phyloP scores from a whole-genome alignment of 805 yeast species.

The Metschnikowia similis region DNA sequence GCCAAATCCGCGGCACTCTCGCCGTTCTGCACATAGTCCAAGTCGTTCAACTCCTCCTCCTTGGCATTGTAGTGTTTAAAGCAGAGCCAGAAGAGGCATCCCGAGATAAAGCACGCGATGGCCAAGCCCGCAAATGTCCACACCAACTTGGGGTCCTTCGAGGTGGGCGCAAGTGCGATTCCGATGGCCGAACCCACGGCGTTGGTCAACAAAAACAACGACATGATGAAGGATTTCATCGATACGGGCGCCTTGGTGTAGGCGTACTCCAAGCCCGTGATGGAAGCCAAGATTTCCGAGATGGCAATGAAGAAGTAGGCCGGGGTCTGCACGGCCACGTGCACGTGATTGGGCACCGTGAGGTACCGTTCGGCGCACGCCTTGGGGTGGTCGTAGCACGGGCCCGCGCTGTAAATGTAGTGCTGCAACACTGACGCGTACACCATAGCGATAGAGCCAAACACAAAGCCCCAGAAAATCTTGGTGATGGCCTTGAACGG shows the following conservation, averaged over 20 bases:
- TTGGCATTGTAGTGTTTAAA: constrained; percentile 52
- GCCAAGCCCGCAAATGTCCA: constrained; percentile 69
- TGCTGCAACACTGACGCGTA: constrained; percentile 76
- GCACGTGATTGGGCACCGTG: constrained; percentile 50
- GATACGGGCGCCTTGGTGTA: constrained; percentile 74
- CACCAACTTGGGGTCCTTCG: constrained; percentile 64
- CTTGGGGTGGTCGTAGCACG: constrained; percentile 64
- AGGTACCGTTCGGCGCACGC: constrained; percentile 40
- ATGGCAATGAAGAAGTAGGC: constrained; percentile 70
- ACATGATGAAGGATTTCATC: constrained; percentile 64
- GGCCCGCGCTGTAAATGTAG: constrained; percentile 63
- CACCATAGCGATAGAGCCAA: constrained; percentile 62
- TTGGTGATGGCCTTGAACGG: constrained; percentile 68
- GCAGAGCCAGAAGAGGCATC: constrained; percentile 55
- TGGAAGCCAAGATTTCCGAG: constrained; percentile 74
- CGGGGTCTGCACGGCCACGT: constrained; percentile 68
- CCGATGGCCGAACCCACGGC: constrained; percentile 80
- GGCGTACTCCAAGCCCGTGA: constrained; percentile 81
- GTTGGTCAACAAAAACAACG: constrained; percentile 61
- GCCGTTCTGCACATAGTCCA: constrained; percentile 33
- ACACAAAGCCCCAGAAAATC: constrained; percentile 65
- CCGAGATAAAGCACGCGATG: constrained; percentile 54
- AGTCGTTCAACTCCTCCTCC: constrained; percentile 55
- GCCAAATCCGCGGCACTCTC: constrained; percentile 6
- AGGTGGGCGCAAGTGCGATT: constrained; percentile 63